Base-by-base conservation (phyloP, 176 grass and related monocot species). In the Leersia perrieri region DNA sequence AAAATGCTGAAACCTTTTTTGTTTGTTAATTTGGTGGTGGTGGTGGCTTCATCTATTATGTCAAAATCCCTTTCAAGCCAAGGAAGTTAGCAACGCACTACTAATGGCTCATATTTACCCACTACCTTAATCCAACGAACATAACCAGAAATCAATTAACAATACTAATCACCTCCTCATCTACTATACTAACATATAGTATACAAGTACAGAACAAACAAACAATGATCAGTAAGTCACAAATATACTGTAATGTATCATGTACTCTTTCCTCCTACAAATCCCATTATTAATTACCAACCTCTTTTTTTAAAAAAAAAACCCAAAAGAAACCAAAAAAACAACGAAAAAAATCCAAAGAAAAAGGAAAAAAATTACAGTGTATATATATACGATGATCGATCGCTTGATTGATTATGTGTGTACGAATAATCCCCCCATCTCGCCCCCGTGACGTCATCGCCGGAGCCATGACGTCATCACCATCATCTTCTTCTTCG, bases 371-470 rank as follows among this genome's bases (percentile, higher is more conserved):
- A 74, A 76, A 78, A 78, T 60, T 80, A 87, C 86, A 90, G 36
- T 88, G 84, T 94, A 75, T 85, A 49, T 86, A 86, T 86, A 81
- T 87, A 88, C 86, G 83, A 34, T 53, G 49, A 20, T 53, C 22
- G 49, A 51, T 51, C 20, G 16, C 4, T 38, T 69, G 27, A 53
- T 22, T 76, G 73, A 70, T 33, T 73, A 51, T 64, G 15, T 79
- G 29, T 80, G 33, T 80, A 47, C 30, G 16, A 66, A 30, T 78
- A 66, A 30, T 78, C n/a, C n/a, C n/a, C n/a, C n/a, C n/a, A n/a
- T n/a, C n/a, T n/a, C n/a, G n/a, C n/a, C n/a, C n/a, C n/a, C n/a
- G n/a, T n/a, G n/a, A n/a, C n/a, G n/a, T n/a, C n/a, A n/a, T 66
- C 60, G 20, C 84, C 31, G 87, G 75, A 51, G 74, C n/a, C n/a